Base-by-base conservation (phyloP, 1,284 basidiomycete species). In the Leccinum fuscescens region DNA sequence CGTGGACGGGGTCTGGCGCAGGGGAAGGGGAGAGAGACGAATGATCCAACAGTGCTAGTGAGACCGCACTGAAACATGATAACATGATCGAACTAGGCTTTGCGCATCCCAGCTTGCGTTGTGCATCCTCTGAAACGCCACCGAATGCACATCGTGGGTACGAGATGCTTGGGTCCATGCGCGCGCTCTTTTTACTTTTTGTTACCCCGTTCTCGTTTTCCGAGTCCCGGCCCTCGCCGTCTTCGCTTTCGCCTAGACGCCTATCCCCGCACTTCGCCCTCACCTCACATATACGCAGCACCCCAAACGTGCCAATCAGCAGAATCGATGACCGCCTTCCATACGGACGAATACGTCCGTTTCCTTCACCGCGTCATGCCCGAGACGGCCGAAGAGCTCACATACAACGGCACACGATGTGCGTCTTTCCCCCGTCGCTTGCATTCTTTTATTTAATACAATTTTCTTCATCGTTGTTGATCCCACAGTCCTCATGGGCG, bases 301-400 rank as follows among this genome's bases (percentile, higher is more conserved):
- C 69, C 90, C 97, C 1, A 87, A 85, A 72, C 85, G 94, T 42
- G 27, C 27, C 22, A 22, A 2, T 85, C 88, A 0, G 86, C 89
- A 11, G 86, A 91, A 69, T 83, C 88, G 54, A 93, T 99, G 91
- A 91, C 93, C 4, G 79, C 88, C 17, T 99, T 99, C 74, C 97
- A 99, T 75, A 96, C 96, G 11, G 96, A 99, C 78, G 96, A 99
- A 80, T 98, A 98, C 76, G 86, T 99, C 64, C 87, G 98, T 68
- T 96, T 98, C 67, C 79, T 99, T 29, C 83, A 86, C 59, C 85
- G 86, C 54, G 94, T 98, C 37, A 92, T 91, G 0, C 95, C 95
- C 0, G 95, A 97, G 74, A 94, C 90, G 6, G 86, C 83, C 1
- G 89, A 92, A 65, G 88, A 92, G 56, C 77, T 98, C 68, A 96